These are phyloP conservation scores for Plenodomus lindquistii DNA, from an alignment of 2,329 filamentous ascomycete species.

Conservation along the genomic window DNA sequence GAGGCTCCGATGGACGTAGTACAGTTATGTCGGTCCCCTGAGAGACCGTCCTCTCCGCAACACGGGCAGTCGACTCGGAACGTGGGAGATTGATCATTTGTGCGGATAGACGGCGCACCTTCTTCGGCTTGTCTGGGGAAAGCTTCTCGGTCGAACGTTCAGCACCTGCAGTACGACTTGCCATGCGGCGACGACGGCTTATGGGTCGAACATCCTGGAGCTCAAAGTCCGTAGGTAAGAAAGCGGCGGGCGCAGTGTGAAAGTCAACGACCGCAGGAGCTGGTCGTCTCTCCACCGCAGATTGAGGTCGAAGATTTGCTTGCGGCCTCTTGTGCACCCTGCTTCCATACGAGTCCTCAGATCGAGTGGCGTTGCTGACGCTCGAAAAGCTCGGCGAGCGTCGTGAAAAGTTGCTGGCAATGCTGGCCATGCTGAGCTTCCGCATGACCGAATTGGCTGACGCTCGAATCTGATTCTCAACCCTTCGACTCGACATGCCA, in stretches of 20 bases:
- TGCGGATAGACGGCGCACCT: conserved; percentile 35
- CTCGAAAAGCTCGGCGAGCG: conserved; percentile 65
- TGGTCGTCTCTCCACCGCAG: conserved; percentile 30
- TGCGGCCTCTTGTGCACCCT: conserved; percentile 32
- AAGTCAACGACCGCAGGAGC: conserved; percentile 49
- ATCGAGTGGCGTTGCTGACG: conserved; percentile 41
- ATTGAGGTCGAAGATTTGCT: conserved; percentile 27
- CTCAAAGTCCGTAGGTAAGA: conserved; percentile 55
- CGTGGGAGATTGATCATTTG: conserved; percentile 37
- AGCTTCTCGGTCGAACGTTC: conserved; percentile 29
- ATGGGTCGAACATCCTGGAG: conserved; percentile 34
- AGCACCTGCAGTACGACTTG: conserved; percentile 25
- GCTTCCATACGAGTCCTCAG: conserved; percentile 40
- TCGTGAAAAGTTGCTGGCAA: conserved; percentile 75
- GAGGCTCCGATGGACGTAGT: conserved; percentile 14
- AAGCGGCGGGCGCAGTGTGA: conserved; percentile 52
- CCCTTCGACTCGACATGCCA: conserved; percentile 70
- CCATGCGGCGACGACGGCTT: conserved; percentile 33
- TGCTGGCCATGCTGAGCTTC: conserved; percentile 81
- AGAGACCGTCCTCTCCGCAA: conserved; percentile 21
- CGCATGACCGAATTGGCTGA: conserved; percentile 88
- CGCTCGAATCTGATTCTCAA: conserved; percentile 72
- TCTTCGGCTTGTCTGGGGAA: conserved; percentile 27
- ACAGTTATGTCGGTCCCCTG: conserved; percentile 24
- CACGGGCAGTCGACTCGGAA: conserved; percentile 23